phyloP scores from a whole-genome alignment of 2,329 filamentous ascomycete genomes.

The Pseudogymnoascus sp. region DNA sequence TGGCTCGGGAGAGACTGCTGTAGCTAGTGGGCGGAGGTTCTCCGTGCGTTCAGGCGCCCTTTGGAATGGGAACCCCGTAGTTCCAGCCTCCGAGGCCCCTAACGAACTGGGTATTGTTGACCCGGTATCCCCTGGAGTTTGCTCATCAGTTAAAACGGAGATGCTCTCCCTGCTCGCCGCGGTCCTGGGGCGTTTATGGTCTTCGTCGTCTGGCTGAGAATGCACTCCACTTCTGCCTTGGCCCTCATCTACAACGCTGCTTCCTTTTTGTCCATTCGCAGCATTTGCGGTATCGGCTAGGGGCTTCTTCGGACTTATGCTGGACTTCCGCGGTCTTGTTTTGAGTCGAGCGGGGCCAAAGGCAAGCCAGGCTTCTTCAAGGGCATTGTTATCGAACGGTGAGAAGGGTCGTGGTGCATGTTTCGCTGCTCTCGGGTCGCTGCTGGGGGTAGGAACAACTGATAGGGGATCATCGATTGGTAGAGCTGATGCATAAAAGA shows the following conservation, averaged over 20 bases:
- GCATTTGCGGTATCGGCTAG: not conserved
- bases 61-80: constrained; percentile 41
- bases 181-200: not conserved
- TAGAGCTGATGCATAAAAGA: constrained; percentile 76
- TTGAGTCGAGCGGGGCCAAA: constrained; percentile 38
- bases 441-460: constrained; percentile 44
- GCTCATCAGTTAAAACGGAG: not conserved
- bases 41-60: constrained; percentile 30
- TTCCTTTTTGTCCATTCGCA: not conserved
- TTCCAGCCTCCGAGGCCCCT: constrained; percentile 25
- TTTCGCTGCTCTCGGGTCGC: constrained; percentile 46
- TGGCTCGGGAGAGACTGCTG: not conserved
- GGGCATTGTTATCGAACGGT: constrained; percentile 65
- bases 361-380: constrained; percentile 70
- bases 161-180: constrained; percentile 3
- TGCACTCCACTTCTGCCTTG: not conserved
- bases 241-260: not conserved
- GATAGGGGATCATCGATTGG: constrained; percentile 87
- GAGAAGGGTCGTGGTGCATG: constrained; percentile 70
- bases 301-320: not conserved
- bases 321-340: not conserved
- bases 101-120: not conserved
- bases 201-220: not conserved
- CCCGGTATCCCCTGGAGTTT: not conserved
- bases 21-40: constrained; percentile 9